These are phyloP conservation scores for Asclepias syriaca DNA, from an alignment of 257 asterid genomes.

Conservation along the genomic window DNA sequence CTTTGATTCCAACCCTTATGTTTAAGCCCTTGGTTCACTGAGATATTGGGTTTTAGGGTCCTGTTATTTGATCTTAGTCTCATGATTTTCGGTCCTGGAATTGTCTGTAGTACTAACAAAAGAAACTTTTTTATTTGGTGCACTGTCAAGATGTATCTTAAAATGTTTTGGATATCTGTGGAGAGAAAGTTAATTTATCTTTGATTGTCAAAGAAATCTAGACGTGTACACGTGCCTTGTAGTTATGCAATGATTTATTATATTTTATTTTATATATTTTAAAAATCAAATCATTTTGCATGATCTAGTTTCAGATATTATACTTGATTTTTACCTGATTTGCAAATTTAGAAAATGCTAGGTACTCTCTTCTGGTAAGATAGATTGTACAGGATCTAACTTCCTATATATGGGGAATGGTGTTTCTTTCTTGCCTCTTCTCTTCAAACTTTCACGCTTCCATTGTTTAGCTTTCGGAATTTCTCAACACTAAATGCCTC, in stretches of 20 bases:
- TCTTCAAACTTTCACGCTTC: not conserved
- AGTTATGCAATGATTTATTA: not conserved
- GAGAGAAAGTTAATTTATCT: not conserved
- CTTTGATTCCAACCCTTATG: not conserved
- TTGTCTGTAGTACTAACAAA: not conserved
- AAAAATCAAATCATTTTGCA: not conserved
- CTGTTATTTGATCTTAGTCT: not conserved
- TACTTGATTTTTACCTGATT: not conserved
- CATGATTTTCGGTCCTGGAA: constrained; percentile 1
- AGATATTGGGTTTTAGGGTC: not conserved
- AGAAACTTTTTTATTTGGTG: not conserved
- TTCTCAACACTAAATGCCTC: not conserved
- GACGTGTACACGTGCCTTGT: not conserved
- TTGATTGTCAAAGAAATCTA: not conserved
- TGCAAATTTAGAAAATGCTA: not conserved
- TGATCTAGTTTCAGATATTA: not conserved
- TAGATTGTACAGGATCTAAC: not conserved
- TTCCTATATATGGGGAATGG: not conserved
- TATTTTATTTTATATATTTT: too few species aligned
- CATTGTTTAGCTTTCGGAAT: not conserved
- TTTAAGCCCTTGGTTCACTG: not conserved
- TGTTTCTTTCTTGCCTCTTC: not conserved
- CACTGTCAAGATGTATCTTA: not conserved
- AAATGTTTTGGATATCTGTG: not conserved
- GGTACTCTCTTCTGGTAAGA: too few species aligned